Base-by-base conservation (phyloP, 1,284 basidiomycete genomes). In the Cryptococcus jaspeensis region DNA sequence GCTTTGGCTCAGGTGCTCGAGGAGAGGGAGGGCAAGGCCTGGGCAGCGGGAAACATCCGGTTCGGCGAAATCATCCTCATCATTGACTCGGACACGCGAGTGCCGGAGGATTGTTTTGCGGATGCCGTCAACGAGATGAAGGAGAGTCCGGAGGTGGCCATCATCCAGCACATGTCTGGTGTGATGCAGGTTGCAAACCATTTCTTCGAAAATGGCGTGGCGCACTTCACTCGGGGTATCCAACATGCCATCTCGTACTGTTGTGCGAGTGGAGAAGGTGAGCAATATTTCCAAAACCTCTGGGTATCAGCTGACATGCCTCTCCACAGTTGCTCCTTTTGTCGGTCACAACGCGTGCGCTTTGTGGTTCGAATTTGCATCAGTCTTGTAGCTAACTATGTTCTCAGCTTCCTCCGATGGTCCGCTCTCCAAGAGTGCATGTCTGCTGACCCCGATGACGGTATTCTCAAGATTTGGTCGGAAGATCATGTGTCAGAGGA, bases 121-220 rank as follows among this genome's bases (percentile, higher is more conserved):
- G 90, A 92, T 75, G 89, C 90, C 1, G 89, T 88, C 2, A 84
- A 87, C 25, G 90, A 92, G 72, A 82, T 92, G 66, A 79, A 82
- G 2, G 86, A 87, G 72, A 85, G 83, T 61, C 88, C 88, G 39
- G 87, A 92, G 49, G 83, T 92, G 36, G 89, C 84, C 2, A 89
- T 92, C 73, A 85, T 92, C 44, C 71, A 73, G 54, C 66, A 70
- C 32, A 78, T 78, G 66, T 80, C 78, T 5, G 72, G 63, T 48
- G 74, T 76, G 53, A 90, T 92, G 87, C 87, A 90, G 73, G 90
- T 92, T 60, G 87, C 85, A 0, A 78, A 88, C 73, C 87, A 90
- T 75, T 92, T 89, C 76, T 92, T 92, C 66, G 90, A 92, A 72
- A 89, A 88, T 67, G 88, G 87, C 1, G 86, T 92, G 68, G 85